Evolutionary conservation across 805 yeast genomes (phyloP).

Genomic region (Myxozyma kluyveri): DNA sequence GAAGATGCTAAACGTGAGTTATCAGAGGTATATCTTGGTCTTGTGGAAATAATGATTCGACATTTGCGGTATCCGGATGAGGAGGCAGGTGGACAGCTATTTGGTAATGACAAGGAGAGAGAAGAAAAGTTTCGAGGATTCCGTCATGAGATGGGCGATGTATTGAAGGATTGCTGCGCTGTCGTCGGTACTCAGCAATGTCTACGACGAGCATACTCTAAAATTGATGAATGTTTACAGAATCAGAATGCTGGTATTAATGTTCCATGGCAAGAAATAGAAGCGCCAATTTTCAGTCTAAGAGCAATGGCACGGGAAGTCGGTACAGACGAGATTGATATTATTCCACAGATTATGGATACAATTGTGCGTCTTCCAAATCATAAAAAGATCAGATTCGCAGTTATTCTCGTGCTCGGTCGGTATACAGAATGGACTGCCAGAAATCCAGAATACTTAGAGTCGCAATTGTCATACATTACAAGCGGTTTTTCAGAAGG

Average conservation of each 20-base stretch:
- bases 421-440: conserved; percentile 95
- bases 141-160: conserved; percentile 96
- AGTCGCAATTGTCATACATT: conserved; percentile 79
- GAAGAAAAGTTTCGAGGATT: conserved; percentile 93
- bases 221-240: conserved; percentile 47
- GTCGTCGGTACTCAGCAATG: conserved; percentile 78
- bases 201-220: conserved; percentile 63
- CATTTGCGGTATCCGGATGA: conserved; percentile 73
- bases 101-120: conserved; percentile 67
- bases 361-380: conserved; percentile 70
- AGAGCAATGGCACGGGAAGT: conserved; percentile 95
- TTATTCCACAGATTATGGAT: conserved; percentile 75
- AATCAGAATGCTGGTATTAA: conserved; percentile 40
- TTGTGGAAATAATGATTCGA: conserved; percentile 58
- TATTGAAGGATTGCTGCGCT: conserved; percentile 91
- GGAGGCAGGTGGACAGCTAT: conserved; percentile 47
- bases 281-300: conserved; percentile 84
- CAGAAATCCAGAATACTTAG: conserved; percentile 76
- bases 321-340: conserved; percentile 57
- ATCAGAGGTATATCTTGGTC: conserved; percentile 54
- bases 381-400: conserved; percentile 81
- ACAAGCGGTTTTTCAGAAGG: conserved; percentile 62
- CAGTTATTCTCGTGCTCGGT: conserved; percentile 91
- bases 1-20: conserved; percentile 51
- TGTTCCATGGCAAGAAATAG: conserved; percentile 78